Evolutionary conservation across 1,284 basidiomycete genomes (phyloP).

Genomic region (Ustilago trichophora): DNA sequence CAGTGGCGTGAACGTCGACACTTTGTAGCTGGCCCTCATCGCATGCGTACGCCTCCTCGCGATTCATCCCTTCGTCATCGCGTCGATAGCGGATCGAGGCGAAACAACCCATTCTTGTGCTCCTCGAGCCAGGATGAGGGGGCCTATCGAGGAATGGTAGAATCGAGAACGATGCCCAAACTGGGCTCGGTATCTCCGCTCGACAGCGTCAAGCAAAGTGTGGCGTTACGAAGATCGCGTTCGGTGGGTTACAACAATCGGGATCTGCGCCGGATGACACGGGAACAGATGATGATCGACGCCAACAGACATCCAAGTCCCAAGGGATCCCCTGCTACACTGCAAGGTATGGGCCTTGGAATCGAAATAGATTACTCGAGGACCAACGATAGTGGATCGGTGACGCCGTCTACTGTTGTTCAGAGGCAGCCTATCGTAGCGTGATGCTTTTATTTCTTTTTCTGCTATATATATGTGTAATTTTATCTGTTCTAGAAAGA

Average conservation of each 20-base stretch:
- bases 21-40: too few species aligned
- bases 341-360: slow-evolving; percentile 1
- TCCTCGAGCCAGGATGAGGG: too few species aligned
- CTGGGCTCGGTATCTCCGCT: slow-evolving; percentile 15
- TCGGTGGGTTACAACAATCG: slow-evolving; percentile 18
- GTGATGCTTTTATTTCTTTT: too few species aligned
- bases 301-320: slow-evolving; percentile 3
- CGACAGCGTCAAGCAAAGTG: slow-evolving; percentile 7
- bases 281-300: slow-evolving; percentile 18
- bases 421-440: too few species aligned
- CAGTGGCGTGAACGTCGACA: slow-evolving; percentile 19
- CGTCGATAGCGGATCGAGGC: too few species aligned
- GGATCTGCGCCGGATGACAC: slow-evolving; percentile 12
- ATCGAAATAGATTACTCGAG: slow-evolving; percentile 15
- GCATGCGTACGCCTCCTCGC: slow-evolving; percentile 10
- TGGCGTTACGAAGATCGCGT: slow-evolving; percentile 11
- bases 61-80: slow-evolving; percentile 25
- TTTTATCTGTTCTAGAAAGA: too few species aligned
- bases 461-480: too few species aligned
- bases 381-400: too few species aligned
- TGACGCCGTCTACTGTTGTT: too few species aligned
- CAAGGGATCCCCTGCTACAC: not conserved
- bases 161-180: slow-evolving; percentile 15
- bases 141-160: not conserved
- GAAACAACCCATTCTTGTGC: too few species aligned